Conservation (phyloP, 768 basidiomycete species). For the Sporobolomyces pararoseus region DNA sequence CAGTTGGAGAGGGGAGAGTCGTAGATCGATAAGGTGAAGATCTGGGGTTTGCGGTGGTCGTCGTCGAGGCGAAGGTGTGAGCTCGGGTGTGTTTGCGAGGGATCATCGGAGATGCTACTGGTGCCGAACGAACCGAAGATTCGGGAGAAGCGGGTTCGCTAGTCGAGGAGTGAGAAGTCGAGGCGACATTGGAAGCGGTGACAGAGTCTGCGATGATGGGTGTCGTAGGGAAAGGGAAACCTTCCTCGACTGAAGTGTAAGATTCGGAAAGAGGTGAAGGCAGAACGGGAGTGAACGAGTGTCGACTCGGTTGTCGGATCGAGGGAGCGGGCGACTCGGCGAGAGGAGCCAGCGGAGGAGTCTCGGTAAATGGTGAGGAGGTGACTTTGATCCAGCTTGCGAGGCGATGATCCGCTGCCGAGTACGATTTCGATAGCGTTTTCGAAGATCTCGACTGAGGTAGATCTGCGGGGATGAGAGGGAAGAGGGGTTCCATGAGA, state of each 20-base stretch:
- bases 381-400: slow-evolving; percentile 24
- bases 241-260: slow-evolving; percentile 22
- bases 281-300: slow-evolving; percentile 25
- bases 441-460: slow-evolving; percentile 1
- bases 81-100: background rate
- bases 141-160: slow-evolving; percentile 2
- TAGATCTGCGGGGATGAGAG: background rate
- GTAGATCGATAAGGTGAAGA: background rate
- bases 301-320: slow-evolving; percentile 8
- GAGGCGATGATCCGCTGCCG: slow-evolving; percentile 12
- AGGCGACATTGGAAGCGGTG: background rate
- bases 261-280: slow-evolving; percentile 27
- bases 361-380: background rate
- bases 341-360: background rate
- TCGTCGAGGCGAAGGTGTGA: background rate
- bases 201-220: background rate
- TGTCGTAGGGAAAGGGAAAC: slow-evolving; percentile 28
- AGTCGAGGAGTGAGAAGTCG: background rate
- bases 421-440: slow-evolving; percentile 5
- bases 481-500: background rate
- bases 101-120: slow-evolving; percentile 5
- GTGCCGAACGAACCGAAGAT: slow-evolving; percentile 6
- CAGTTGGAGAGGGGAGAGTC: slow-evolving; percentile 4
- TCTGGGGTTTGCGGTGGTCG: background rate
- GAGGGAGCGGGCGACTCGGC: background rate